These are phyloP conservation scores for Haplosporangium sp. DNA, from an alignment of 371 early-diverging fungal genomes.

Conservation along the genomic window DNA sequence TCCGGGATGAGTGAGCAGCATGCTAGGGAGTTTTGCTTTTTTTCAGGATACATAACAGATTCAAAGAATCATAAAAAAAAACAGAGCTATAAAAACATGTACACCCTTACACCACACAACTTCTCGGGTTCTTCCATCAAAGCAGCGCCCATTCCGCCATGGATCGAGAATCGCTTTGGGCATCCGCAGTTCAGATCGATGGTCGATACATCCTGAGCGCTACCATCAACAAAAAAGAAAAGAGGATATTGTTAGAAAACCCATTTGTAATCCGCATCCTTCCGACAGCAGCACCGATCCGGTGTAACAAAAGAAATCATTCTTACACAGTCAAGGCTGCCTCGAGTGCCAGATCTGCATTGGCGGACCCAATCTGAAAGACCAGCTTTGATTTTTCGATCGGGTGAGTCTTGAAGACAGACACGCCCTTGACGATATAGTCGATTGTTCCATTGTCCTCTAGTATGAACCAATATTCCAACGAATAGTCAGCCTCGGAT, in stretches of 20 bases:
- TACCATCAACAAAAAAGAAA: slow-evolving; percentile 25
- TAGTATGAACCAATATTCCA: slow-evolving; percentile 15
- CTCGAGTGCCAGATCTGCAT: slow-evolving; percentile 86
- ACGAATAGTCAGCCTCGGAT: neutral
- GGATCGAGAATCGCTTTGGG: slow-evolving; percentile 94
- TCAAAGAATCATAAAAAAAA: neutral
- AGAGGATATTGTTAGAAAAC: neutral
- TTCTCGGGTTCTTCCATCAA: slow-evolving; percentile 86
- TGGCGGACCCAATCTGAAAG: slow-evolving; percentile 86
- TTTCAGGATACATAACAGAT: neutral
- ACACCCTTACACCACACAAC: slow-evolving; percentile 64
- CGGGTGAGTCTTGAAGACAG: slow-evolving; percentile 74
- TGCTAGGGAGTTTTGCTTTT: neutral
- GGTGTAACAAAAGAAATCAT: neutral
- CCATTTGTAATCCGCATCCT: too few relatives aligned
- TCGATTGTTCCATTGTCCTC: slow-evolving; percentile 76
- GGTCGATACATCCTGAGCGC: slow-evolving; percentile 86
- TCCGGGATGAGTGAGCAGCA: too few relatives aligned
- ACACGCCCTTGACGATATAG: slow-evolving; percentile 67
- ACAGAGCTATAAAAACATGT: neutral
- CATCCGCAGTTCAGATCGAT: slow-evolving; percentile 98
- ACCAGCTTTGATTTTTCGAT: slow-evolving; percentile 74
- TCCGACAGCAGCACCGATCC: neutral
- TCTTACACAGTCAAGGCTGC: slow-evolving; percentile 87
- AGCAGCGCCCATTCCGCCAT: slow-evolving; percentile 96